Evolutionary conservation across 106 monocot genomes (phyloP).

Genomic region (Platanthera zijinensis): DNA sequence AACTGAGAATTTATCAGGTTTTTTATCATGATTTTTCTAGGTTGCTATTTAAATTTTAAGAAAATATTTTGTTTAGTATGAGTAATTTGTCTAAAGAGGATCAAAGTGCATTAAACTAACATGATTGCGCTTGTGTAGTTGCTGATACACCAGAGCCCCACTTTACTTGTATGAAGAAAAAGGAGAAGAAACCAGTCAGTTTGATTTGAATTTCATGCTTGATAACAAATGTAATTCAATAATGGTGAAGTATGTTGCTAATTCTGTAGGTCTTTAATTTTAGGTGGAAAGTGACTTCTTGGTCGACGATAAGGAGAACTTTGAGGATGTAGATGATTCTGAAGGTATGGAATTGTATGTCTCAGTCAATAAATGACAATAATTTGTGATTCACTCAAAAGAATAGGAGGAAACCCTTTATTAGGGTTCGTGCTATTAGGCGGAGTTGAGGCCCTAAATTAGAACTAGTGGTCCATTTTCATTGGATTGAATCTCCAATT

Average conservation of each 20-base stretch:
- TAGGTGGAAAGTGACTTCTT: constrained; percentile 12
- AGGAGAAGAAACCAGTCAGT: constrained; percentile 85
- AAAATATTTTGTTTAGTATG: neutral
- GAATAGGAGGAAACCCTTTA: neutral
- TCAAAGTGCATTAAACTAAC: neutral
- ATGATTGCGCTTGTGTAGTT: constrained; percentile 21
- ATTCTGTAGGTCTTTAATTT: neutral
- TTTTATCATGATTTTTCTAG: neutral
- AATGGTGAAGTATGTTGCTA: neutral
- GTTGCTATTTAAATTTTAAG: neutral
- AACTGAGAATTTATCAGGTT: constrained; percentile 39
- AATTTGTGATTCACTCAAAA: neutral
- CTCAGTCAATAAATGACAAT: neutral
- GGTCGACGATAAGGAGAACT: constrained; percentile 59
- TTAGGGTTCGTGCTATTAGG: neutral
- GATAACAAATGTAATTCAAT: constrained; percentile 1
- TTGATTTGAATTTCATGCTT: neutral
- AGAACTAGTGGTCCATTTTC: constrained; percentile 16
- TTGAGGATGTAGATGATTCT: constrained; percentile 57
- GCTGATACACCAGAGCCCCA: constrained; percentile 43
- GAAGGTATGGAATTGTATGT: constrained; percentile 19
- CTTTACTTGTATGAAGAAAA: constrained; percentile 88
- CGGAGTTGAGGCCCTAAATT: no score
- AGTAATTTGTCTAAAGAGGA: neutral
- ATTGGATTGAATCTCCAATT: no score